Conservation (phyloP, 345 rosid genomes). For the Eucalyptus sp. region DNA sequence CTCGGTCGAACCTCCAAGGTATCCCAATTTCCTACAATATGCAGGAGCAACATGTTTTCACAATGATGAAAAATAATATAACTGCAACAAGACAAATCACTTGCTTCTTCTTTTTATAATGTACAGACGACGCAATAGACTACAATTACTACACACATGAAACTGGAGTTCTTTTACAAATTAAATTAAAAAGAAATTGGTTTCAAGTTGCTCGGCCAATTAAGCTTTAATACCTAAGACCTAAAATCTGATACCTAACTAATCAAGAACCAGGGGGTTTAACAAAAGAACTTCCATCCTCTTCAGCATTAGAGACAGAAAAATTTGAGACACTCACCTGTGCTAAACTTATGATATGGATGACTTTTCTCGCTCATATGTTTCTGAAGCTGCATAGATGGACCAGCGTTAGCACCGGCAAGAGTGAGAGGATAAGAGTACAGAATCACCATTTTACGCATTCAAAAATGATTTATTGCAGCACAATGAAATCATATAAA, state of each 20-base stretch:
- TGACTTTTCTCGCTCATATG: slow-evolving; percentile 66
- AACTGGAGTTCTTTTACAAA: background rate
- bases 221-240: background rate
- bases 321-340: slow-evolving; percentile 35
- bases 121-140: background rate
- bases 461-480: background rate
- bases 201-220: background rate
- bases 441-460: background rate
- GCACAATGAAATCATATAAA: background rate
- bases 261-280: background rate
- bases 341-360: slow-evolving; percentile 86
- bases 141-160: background rate
- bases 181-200: background rate
- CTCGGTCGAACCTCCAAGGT: slow-evolving; percentile 75
- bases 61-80: background rate
- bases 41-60: background rate
- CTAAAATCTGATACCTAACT: background rate
- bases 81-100: background rate
- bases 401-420: background rate
- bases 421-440: background rate
- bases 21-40: slow-evolving; percentile 62
- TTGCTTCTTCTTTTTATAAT: background rate
- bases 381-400: slow-evolving; percentile 52
- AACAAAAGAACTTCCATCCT: background rate
- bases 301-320: background rate